Evolutionary conservation across 2,329 filamentous ascomycete species (phyloP).

Genomic region (Penicillium palitans): DNA sequence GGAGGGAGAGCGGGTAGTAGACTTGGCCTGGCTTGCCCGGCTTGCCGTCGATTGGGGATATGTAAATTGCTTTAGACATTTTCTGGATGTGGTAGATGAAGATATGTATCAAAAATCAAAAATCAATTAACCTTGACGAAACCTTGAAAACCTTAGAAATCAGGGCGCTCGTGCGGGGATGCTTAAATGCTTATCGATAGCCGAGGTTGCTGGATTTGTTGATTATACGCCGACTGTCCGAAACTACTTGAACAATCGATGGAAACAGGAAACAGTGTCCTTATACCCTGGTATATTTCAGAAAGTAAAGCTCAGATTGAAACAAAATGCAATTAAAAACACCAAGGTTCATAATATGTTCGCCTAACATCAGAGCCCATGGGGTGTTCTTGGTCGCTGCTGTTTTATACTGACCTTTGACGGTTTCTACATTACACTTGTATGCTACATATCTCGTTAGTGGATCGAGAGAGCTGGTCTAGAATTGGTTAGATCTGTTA

Average conservation of each 20-base stretch:
- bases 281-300: neutral
- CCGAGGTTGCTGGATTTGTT: neutral
- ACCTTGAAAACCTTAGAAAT: neutral
- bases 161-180: neutral
- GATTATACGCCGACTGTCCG: neutral
- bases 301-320: neutral
- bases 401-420: neutral
- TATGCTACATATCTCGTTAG: neutral
- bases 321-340: neutral
- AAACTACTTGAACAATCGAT: neutral
- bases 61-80: constrained; percentile 49
- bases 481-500: neutral
- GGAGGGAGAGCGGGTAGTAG: constrained; percentile 60
- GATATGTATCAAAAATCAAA: neutral
- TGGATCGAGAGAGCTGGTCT: neutral
- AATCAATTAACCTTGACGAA: neutral
- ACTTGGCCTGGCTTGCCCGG: constrained; percentile 76
- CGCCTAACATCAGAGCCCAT: no score
- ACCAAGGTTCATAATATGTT: neutral
- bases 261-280: neutral
- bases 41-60: constrained; percentile 60
- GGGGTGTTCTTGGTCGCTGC: neutral
- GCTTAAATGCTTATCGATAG: constrained; percentile 2
- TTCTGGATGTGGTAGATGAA: constrained; percentile 8
- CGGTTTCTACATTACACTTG: neutral